phyloP scores from a whole-genome alignment of 2,329 filamentous ascomycete species.

The Ophiostoma pallidulum region DNA sequence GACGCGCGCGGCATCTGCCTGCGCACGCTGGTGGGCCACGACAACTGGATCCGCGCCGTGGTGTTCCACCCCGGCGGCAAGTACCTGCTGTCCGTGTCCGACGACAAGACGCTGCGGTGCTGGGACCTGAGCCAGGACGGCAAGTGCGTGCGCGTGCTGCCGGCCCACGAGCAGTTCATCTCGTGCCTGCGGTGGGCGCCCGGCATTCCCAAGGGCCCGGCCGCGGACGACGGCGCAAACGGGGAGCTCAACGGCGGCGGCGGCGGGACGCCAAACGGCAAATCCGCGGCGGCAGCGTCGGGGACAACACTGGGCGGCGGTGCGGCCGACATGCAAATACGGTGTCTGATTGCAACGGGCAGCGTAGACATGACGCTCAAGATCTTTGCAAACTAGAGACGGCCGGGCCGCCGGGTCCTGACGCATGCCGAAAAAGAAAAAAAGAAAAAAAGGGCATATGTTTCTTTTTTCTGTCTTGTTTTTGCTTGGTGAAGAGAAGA shows the following conservation, averaged over 20 bases:
- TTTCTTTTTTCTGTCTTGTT: not conserved
- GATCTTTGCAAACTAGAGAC: constrained; percentile 57
- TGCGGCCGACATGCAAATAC: constrained; percentile 49
- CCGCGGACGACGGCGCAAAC: constrained; percentile 21
- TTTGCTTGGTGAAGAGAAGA: not conserved
- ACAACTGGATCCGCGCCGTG: constrained; percentile 84
- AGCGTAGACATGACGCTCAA: constrained; percentile 74
- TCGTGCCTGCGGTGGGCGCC: constrained; percentile 85
- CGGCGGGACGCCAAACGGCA: constrained; percentile 28
- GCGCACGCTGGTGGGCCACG: constrained; percentile 76
- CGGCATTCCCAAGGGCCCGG: constrained; percentile 53
- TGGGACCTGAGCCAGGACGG: constrained; percentile 91
- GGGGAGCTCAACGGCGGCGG: constrained; percentile 19
- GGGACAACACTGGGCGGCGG: not conserved
- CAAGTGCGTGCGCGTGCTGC: constrained; percentile 75
- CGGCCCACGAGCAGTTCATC: constrained; percentile 74
- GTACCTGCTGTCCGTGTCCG: constrained; percentile 74
- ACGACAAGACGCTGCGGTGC: constrained; percentile 87
- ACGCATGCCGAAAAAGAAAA: too few relatives aligned
- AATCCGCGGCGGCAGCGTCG: not conserved
- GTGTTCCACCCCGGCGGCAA: constrained; percentile 89
- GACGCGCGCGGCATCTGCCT: constrained; percentile 75
- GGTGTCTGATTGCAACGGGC: constrained; percentile 79
- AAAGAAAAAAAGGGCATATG: not conserved
- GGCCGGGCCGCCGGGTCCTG: not conserved